Conservation (phyloP, 2,329 filamentous ascomycete genomes). For the Dactylonectria estremocensis region DNA sequence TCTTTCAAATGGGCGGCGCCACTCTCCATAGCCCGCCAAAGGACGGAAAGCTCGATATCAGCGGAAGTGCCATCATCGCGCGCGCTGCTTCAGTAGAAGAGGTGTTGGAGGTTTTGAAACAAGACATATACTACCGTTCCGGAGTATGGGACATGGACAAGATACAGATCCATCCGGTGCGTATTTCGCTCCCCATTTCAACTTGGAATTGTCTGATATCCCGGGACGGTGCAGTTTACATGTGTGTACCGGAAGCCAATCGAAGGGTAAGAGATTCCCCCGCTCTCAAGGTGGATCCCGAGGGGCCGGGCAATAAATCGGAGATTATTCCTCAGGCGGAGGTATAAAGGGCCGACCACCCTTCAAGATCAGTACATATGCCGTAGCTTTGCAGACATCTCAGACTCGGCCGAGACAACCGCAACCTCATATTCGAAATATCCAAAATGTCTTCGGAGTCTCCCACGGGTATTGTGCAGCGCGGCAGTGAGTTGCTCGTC, state of each 20-base stretch:
- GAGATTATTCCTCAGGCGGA: neutral
- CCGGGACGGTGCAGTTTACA: constrained; percentile 1
- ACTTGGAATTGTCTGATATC: neutral
- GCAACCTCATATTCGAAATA: neutral
- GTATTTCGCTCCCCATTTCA: neutral
- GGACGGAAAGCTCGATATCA: neutral
- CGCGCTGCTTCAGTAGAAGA: constrained; percentile 3
- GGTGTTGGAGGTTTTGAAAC: constrained; percentile 8
- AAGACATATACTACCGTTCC: constrained; percentile 14
- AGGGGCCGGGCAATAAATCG: neutral
- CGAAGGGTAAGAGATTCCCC: neutral
- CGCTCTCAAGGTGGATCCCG: neutral
- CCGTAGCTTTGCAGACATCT: neutral
- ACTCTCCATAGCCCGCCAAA: constrained; percentile 1
- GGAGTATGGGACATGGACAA: constrained; percentile 16
- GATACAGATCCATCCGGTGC: constrained; percentile 14
- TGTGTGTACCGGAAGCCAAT: constrained; percentile 13
- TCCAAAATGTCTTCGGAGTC: constrained; percentile 19
- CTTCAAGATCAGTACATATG: neutral
- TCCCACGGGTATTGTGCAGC: constrained; percentile 29
- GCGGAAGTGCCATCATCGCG: constrained; percentile 17
- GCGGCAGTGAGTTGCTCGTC: constrained; percentile 7
- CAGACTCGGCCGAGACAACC: neutral
- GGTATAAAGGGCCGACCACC: neutral
- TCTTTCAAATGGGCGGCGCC: constrained; percentile 20